Conservation (phyloP, 1,139 yeast species). For the Hemisphaericaspora xylanilytica region DNA sequence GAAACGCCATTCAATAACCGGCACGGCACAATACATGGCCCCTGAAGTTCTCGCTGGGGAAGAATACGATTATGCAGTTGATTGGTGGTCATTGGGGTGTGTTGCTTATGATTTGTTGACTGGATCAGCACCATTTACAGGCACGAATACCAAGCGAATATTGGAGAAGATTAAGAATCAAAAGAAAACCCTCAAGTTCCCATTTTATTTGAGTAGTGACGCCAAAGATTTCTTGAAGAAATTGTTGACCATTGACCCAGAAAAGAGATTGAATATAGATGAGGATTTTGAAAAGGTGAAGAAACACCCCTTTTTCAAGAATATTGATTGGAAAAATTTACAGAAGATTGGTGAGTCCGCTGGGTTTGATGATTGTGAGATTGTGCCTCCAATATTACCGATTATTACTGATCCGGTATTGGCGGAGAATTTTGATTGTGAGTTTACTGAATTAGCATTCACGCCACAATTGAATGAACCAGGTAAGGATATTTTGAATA, state of each 20-base stretch:
- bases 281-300: slow-evolving; percentile 49
- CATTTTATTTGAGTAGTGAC: slow-evolving; percentile 77
- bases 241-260: slow-evolving; percentile 70
- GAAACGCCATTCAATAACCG: slow-evolving; percentile 71
- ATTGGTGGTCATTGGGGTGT: slow-evolving; percentile 98
- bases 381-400: slow-evolving; percentile 79
- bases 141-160: slow-evolving; percentile 78
- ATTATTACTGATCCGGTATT: slow-evolving; percentile 77
- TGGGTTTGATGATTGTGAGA: slow-evolving; percentile 24
- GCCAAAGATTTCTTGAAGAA: slow-evolving; percentile 80
- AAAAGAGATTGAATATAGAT: slow-evolving; percentile 71
- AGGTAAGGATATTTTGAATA: slow-evolving; percentile 33
- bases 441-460: slow-evolving; percentile 75
- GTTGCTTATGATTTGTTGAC: slow-evolving; percentile 83
- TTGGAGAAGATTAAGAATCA: slow-evolving; percentile 68
- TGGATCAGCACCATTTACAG: slow-evolving; percentile 94
- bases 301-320: slow-evolving; percentile 76
- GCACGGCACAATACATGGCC: slow-evolving; percentile 96
- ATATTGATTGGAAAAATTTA: slow-evolving; percentile 71
- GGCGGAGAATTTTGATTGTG: slow-evolving; percentile 90
- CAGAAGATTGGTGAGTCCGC: slow-evolving; percentile 26
- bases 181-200: slow-evolving; percentile 71
- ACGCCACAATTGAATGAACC: slow-evolving; percentile 33
- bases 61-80: slow-evolving; percentile 83
- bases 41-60: slow-evolving; percentile 88